Evolutionary conservation across 106 monocot genomes (phyloP).

Genomic region (Dendrobium chrysotoxum): DNA sequence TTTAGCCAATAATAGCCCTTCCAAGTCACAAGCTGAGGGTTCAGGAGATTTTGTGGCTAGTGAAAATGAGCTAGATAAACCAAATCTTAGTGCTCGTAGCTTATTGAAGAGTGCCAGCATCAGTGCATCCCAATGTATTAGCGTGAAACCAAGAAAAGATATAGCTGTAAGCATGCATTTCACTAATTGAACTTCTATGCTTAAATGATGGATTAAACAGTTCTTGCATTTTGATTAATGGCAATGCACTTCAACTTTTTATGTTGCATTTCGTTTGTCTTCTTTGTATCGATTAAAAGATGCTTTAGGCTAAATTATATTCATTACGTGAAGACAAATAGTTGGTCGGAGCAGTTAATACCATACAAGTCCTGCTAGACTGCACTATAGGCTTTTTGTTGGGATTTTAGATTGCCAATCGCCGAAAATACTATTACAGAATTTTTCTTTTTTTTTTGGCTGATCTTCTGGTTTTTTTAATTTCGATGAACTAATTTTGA

Average conservation of each 20-base stretch:
- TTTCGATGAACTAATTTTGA: neutral
- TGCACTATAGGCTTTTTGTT: too few relatives aligned
- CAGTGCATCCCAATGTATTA: conserved; percentile 72
- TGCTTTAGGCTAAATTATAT: neutral
- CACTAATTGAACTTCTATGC: neutral
- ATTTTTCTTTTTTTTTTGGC: neutral
- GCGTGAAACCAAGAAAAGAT: conserved; percentile 38
- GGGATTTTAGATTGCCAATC: neutral
- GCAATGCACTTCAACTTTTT: neutral
- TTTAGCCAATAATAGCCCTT: conserved; percentile 21
- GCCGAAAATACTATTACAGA: neutral
- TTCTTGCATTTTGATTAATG: neutral
- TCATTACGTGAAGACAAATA: neutral
- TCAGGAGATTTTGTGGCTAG: conserved; percentile 16
- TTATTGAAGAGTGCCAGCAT: conserved; percentile 85
- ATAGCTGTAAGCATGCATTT: conserved; percentile 30
- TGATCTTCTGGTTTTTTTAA: neutral
- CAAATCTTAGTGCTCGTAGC: conserved; percentile 57
- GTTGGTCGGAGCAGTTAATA: too few relatives aligned
- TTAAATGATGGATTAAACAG: neutral
- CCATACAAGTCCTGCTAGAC: too few relatives aligned
- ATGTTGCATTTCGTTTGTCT: neutral
- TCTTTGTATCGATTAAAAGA: neutral
- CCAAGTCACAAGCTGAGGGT: conserved; percentile 27
- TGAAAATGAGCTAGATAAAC: conserved; percentile 38